Percentiles rank a stretch among this genome's conserved stretches.
These are phyloP conservation scores for Datura wrightii DNA, from an alignment of 257 asterid species.

Conservation along the genomic window DNA sequence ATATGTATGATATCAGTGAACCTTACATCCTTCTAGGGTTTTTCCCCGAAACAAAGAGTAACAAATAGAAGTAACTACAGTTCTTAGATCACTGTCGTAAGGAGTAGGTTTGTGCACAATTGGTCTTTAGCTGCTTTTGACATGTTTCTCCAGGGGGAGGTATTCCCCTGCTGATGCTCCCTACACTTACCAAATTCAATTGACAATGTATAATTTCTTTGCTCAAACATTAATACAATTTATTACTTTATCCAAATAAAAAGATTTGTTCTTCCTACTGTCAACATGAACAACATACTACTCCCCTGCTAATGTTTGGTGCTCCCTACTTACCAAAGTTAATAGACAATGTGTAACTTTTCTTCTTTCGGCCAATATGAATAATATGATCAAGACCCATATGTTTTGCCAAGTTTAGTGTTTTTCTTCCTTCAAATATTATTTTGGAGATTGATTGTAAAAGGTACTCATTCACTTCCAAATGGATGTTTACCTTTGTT, in stretches of 20 bases:
- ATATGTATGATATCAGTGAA: background rate
- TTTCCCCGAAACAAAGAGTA: background rate
- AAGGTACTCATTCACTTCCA: background rate
- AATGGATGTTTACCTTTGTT: slow-evolving; percentile 1
- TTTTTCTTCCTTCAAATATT: background rate
- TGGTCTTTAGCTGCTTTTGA: slow-evolving; percentile 11
- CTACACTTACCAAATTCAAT: background rate
- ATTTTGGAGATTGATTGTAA: slow-evolving; percentile 1
- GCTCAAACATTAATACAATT: background rate
- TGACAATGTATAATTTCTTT: background rate
- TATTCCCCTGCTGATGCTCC: background rate
- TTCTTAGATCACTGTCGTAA: background rate
- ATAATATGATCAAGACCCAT: slow-evolving; percentile 10
- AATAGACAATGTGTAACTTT: background rate
- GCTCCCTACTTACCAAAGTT: background rate
- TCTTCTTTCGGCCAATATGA: background rate
- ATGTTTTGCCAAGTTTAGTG: background rate
- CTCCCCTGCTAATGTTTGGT: background rate
- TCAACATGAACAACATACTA: background rate
- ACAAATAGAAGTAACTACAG: background rate
- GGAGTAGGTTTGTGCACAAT: background rate
- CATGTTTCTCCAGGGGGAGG: background rate
- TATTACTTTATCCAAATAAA: background rate
- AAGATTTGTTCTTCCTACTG: background rate
- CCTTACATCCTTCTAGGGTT: background rate